phyloP scores from a whole-genome alignment of 2,329 filamentous ascomycete genomes.

The Didymella pinodella region DNA sequence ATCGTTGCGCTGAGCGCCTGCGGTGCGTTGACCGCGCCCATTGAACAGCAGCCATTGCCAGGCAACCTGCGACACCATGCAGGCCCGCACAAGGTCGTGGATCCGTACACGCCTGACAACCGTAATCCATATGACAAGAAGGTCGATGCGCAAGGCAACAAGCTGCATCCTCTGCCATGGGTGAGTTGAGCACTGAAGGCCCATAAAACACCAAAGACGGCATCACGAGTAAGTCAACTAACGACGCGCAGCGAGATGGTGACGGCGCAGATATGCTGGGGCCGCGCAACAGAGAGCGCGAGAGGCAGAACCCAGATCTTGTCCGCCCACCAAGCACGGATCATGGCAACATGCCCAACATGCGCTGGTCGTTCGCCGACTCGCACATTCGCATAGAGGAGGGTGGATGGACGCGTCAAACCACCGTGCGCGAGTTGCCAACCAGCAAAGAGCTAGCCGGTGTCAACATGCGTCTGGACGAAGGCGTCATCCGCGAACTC shows the following conservation, averaged over 20 bases:
- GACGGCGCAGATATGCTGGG: slow-evolving; percentile 72
- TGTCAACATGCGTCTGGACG: slow-evolving; percentile 79
- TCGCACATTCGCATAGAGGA: slow-evolving; percentile 65
- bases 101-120: slow-evolving; percentile 67
- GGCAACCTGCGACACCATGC: slow-evolving; percentile 38
- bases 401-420: slow-evolving; percentile 79
- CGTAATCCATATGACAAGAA: slow-evolving; percentile 69
- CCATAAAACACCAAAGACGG: slow-evolving; percentile 10
- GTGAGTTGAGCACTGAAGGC: slow-evolving; percentile 38
- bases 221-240: slow-evolving; percentile 10
- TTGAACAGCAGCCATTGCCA: slow-evolving; percentile 51
- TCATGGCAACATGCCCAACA: slow-evolving; percentile 72
- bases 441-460: slow-evolving; percentile 75
- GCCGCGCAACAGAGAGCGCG: slow-evolving; percentile 72
- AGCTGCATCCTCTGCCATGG: slow-evolving; percentile 69
- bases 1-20: slow-evolving; percentile 43
- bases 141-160: slow-evolving; percentile 66
- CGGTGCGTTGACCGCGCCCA: slow-evolving; percentile 37
- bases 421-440: slow-evolving; percentile 70
- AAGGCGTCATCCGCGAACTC: slow-evolving; percentile 76
- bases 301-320: slow-evolving; percentile 74
- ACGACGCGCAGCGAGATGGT: slow-evolving; percentile 53
- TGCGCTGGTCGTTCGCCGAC: slow-evolving; percentile 69
- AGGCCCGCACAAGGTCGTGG: slow-evolving; percentile 32
- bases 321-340: slow-evolving; percentile 77